Evolutionary conservation across 257 asterid species (phyloP), one percentile per base, ranked within the genome.

Genomic region (Capsicum baccatum): DNA sequence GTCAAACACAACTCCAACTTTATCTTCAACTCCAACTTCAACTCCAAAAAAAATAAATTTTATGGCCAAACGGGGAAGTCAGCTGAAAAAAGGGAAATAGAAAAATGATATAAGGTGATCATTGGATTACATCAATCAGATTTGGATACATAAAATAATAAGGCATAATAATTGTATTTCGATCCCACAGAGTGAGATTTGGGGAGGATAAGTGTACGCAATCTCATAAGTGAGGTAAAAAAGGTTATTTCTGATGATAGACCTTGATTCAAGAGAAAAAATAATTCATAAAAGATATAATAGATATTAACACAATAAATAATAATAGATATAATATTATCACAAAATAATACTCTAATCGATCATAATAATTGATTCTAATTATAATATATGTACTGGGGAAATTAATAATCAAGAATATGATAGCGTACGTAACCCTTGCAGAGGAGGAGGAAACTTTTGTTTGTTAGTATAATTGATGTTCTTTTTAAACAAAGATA

Each of bases 391-490:
- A 12, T 12, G 33, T 50, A 50, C 9, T 8, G 39, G 3, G 1
- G 57, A 71, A 44, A 71, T 71, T 17, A 71, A 47, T 71, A 35
- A 42, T 69, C 55, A 59, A 69, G 66, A 54, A 54, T 68, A 66
- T 83, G 52, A 52, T 37, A 16, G 48, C 52, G 58, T 48, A 55
- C 69, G 76, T 57, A 48, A 8, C 39, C 39, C 52, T 68, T 15
- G 76, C 54, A 52, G 70, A 86, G 81, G 71, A 57, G 33, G 70
- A 35, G 57, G 79, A 44, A 71, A 71, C 37, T 76, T 67, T 63
- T 78, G 79, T 52, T 52, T 44, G 54, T 16, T 50, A 4, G 76
- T 56, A 57, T 79, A 58, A 78, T 84, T 84, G 71, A 76, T 84
- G 55, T 71, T 55, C 11, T 70, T 84, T 69, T 11, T 42, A 19